These are phyloP conservation scores for Kwoniella heveanensis DNA, from an alignment of 768 basidiomycete genomes.

Conservation along the genomic window DNA sequence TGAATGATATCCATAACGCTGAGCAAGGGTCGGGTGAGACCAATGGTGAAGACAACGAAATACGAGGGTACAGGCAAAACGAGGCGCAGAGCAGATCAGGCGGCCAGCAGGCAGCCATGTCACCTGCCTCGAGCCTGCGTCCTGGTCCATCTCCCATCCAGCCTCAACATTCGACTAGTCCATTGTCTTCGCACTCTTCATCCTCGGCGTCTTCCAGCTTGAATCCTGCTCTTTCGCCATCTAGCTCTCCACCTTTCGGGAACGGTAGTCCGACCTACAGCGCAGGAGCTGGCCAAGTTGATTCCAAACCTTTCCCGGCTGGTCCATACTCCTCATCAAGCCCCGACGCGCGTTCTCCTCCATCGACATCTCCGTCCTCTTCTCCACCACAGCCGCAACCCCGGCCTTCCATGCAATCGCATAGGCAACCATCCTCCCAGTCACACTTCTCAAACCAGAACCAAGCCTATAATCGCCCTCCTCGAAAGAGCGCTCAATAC, in stretches of 20 bases:
- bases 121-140: not conserved
- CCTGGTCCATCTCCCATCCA: not conserved
- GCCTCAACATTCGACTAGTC: not conserved
- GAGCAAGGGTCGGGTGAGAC: not conserved
- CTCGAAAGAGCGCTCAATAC: not conserved
- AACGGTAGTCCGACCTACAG: not conserved
- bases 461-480: not conserved
- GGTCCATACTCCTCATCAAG: not conserved
- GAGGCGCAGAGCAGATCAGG: not conserved
- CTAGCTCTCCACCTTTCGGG: not conserved
- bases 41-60: not conserved
- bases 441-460: not conserved
- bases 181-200: not conserved
- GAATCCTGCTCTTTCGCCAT: not conserved
- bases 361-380: not conserved
- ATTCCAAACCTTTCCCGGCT: not conserved
- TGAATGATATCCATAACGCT: not conserved
- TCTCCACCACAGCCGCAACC: not conserved
- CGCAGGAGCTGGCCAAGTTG: not conserved
- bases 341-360: not conserved
- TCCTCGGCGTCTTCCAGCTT: not conserved
- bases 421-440: not conserved
- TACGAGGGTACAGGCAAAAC: not conserved
- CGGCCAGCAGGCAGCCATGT: not conserved
- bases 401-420: not conserved